phyloP scores from a whole-genome alignment of 1,139 yeast genomes.

The Geotrichum bryndzae region DNA sequence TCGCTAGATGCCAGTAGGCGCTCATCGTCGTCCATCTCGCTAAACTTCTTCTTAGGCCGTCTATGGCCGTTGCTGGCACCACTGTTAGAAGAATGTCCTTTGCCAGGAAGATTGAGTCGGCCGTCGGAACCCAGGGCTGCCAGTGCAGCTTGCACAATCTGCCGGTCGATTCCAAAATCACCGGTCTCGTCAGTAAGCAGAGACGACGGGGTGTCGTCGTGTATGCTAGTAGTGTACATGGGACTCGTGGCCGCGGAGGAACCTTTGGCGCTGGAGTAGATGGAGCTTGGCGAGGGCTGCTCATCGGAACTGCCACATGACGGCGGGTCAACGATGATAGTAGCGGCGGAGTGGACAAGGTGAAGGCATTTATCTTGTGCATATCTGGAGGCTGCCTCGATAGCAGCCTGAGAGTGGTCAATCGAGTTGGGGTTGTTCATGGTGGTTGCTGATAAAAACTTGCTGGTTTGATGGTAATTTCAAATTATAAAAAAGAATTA shows the following conservation, averaged over 20 bases:
- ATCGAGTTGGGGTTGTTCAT: not conserved
- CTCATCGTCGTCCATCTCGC: slow-evolving; percentile 30
- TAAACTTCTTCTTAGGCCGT: slow-evolving; percentile 10
- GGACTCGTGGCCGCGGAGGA: not conserved
- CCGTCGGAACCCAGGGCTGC: slow-evolving; percentile 16
- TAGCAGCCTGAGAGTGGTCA: slow-evolving; percentile 6
- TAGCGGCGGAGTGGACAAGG: slow-evolving; percentile 7
- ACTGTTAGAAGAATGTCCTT: not conserved
- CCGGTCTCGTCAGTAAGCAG: slow-evolving; percentile 7
- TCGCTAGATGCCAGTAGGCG: slow-evolving; percentile 29
- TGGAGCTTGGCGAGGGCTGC: not conserved
- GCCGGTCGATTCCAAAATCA: slow-evolving; percentile 16
- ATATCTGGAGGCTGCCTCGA: slow-evolving; percentile 11
- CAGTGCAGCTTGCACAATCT: slow-evolving; percentile 14
- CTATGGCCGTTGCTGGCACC: not conserved
- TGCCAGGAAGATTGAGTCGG: slow-evolving; percentile 1
- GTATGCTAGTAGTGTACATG: not conserved
- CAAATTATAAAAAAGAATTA: not conserved
- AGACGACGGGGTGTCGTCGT: not conserved
- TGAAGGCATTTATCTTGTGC: slow-evolving; percentile 11
- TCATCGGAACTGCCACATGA: not conserved
- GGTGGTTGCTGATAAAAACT: not conserved
- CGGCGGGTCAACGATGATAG: not conserved
- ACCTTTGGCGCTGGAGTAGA: not conserved
- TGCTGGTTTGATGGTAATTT: not conserved